These are phyloP conservation scores for Pichia exigua DNA, from an alignment of 805 yeast species.

Conservation along the genomic window DNA sequence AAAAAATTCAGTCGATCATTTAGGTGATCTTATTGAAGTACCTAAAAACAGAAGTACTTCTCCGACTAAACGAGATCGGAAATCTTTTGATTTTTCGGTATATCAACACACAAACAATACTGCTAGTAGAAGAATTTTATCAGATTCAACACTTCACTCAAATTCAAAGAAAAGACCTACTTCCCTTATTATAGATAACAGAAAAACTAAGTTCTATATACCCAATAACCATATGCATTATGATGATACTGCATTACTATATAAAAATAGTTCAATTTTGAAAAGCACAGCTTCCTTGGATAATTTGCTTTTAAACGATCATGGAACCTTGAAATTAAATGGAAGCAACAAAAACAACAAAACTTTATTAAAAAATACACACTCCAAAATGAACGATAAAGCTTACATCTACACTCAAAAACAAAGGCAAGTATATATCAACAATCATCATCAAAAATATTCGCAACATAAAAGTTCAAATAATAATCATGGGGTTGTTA, in stretches of 20 bases:
- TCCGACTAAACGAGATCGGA: not conserved
- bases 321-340: not conserved
- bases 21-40: slow-evolving; percentile 1
- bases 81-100: slow-evolving; percentile 1
- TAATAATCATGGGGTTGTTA: not conserved
- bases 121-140: not conserved
- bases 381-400: not conserved
- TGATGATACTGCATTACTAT: not conserved
- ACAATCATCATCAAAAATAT: not conserved
- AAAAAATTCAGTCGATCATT: not conserved
- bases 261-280: not conserved
- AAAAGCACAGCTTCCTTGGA: not conserved
- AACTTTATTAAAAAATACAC: not conserved
- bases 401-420: not conserved
- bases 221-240: not conserved
- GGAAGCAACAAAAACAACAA: not conserved
- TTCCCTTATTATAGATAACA: not conserved
- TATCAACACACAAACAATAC: not conserved
- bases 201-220: not conserved
- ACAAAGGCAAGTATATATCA: not conserved
- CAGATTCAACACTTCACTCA: slow-evolving; percentile 5
- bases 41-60: not conserved
- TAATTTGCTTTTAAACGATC: not conserved
- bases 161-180: slow-evolving; percentile 4
- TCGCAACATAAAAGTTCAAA: not conserved